phyloP scores from a whole-genome alignment of 257 asterid genomes.

The Nicotiana undulata region DNA sequence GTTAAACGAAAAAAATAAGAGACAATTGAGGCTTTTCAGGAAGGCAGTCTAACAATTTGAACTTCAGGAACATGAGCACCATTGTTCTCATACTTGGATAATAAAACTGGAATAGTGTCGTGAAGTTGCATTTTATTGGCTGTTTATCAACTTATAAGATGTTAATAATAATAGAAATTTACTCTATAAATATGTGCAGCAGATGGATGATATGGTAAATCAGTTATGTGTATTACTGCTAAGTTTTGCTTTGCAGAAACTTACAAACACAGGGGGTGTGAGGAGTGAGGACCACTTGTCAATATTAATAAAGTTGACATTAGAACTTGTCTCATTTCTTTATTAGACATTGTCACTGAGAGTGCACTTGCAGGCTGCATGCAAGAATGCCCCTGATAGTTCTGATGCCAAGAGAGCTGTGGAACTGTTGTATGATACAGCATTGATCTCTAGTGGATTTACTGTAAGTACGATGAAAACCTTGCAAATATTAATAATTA shows the following conservation, averaged over 20 bases:
- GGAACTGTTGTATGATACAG: constrained; percentile 76
- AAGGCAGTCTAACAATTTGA: not conserved
- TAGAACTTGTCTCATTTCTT: not conserved
- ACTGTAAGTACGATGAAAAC: constrained; percentile 39
- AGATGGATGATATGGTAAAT: not conserved
- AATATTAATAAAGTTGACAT: not conserved
- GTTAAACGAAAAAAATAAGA: not conserved
- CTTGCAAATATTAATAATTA: not conserved
- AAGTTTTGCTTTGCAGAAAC: not conserved
- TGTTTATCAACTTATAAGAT: not conserved
- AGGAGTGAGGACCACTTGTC: not conserved
- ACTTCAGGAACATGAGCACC: not conserved
- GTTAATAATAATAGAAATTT: not conserved
- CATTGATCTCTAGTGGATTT: constrained; percentile 89
- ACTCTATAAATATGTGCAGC: not conserved
- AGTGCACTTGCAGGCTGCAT: constrained; percentile 65
- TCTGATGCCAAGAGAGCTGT: constrained; percentile 84
- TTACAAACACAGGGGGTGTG: not conserved
- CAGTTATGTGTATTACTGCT: not conserved
- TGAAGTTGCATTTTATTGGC: not conserved
- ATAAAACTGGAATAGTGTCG: not conserved
- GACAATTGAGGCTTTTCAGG: not conserved
- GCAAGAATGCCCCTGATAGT: constrained; percentile 83
- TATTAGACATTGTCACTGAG: not conserved
- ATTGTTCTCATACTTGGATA: not conserved